Conservation (phyloP, 768 basidiomycete species). For the Infundibulicybe gibba region DNA sequence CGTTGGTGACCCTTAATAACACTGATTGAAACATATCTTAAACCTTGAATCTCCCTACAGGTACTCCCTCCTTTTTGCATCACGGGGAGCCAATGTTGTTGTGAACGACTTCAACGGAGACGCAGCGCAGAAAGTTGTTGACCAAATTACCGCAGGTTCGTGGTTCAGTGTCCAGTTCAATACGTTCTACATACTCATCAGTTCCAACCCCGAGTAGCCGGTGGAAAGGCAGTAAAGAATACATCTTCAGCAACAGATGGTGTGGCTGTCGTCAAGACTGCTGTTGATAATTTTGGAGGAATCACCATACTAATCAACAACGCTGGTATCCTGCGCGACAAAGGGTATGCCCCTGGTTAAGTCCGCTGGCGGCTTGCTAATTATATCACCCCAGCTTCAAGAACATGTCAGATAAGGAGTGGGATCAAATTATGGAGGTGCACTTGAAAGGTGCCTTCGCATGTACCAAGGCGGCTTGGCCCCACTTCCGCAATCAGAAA, state of each 20-base stretch:
- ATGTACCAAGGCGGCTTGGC: conserved; percentile 95
- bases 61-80: conserved; percentile 90
- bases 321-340: conserved; percentile 86
- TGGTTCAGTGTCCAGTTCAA: conserved; percentile 1
- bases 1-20: conserved; percentile 39
- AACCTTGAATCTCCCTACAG: conserved; percentile 32
- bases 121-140: conserved; percentile 89
- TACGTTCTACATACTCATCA: conserved; percentile 1
- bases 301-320: conserved; percentile 94
- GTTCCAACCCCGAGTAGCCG: conserved; percentile 45
- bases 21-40: conserved; percentile 4
- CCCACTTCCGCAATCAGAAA: conserved; percentile 90
- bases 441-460: conserved; percentile 93
- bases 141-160: conserved; percentile 80
- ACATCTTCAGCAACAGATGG: conserved; percentile 87
- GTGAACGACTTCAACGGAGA: conserved; percentile 91
- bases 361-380: background rate
- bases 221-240: conserved; percentile 86
- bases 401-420: conserved; percentile 95
- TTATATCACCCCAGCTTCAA: conserved; percentile 61
- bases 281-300: conserved; percentile 79
- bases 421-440: conserved; percentile 84
- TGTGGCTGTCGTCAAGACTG: conserved; percentile 79
- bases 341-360: conserved; percentile 44
- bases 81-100: conserved; percentile 89